Percentiles rank a stretch among this genome's conserved stretches.
Conservation (phyloP, 345 rosid species). For the Alliaria petiolata region DNA sequence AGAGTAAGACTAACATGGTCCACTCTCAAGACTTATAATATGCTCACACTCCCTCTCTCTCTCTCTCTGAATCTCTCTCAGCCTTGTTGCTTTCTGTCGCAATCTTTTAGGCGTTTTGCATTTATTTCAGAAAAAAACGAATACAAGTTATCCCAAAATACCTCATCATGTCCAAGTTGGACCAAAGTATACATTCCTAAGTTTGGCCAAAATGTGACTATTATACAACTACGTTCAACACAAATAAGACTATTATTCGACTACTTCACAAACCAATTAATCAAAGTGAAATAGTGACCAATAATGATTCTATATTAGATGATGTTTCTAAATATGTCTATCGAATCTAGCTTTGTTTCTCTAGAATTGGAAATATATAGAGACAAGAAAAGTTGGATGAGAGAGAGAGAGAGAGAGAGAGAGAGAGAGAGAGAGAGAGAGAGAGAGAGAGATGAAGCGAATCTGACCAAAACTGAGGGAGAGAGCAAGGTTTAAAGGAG, state of each 20-base stretch:
- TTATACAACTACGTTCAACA: slow-evolving; percentile 1
- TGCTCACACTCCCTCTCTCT: not conserved
- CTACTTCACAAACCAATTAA: not conserved
- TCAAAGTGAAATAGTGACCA: not conserved
- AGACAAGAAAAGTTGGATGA: slow-evolving; percentile 14
- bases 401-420: not conserved
- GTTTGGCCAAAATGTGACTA: slow-evolving; percentile 5
- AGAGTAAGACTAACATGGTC: slow-evolving; percentile 24
- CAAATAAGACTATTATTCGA: not conserved
- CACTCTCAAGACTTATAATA: slow-evolving; percentile 7
- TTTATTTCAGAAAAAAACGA: slow-evolving; percentile 8
- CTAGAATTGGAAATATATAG: not conserved
- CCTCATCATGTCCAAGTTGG: not conserved
- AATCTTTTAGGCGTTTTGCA: slow-evolving; percentile 24
- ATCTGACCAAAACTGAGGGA: slow-evolving; percentile 30
- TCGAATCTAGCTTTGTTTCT: not conserved
- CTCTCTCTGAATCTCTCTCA: not conserved
- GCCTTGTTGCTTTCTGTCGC: slow-evolving; percentile 32
- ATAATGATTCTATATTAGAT: not conserved
- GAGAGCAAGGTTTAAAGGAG: slow-evolving; percentile 6
- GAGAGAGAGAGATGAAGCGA: not conserved
- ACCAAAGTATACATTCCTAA: slow-evolving; percentile 11
- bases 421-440: too few species aligned
- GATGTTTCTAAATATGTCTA: not conserved
- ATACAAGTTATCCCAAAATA: slow-evolving; percentile 13